phyloP scores from a whole-genome alignment of 306 rosid species.

The Begonia masoniana region DNA sequence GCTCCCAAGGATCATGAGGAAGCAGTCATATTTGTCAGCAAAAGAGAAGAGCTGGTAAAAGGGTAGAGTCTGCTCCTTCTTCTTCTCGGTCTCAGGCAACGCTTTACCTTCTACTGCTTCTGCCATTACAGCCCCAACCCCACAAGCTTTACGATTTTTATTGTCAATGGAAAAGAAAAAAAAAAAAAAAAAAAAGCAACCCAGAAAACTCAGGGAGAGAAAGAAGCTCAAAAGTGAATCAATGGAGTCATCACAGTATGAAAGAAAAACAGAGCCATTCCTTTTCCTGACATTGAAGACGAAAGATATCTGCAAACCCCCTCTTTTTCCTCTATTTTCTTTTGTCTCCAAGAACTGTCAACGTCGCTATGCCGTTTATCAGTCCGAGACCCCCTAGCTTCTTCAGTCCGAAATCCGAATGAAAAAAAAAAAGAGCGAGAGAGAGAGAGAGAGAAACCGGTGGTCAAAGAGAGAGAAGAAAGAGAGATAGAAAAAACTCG shows the following conservation, averaged over 20 bases:
- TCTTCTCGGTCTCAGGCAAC: slow-evolving; percentile 87
- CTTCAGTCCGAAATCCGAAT: not conserved
- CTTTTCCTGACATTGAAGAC: not conserved
- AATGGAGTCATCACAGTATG: not conserved
- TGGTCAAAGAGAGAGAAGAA: slow-evolving; percentile 3
- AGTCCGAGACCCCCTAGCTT: not conserved
- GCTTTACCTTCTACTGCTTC: slow-evolving; percentile 22
- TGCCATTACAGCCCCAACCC: slow-evolving; percentile 7
- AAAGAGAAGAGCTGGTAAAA: slow-evolving; percentile 76
- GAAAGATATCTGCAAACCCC: not conserved
- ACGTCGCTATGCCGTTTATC: not conserved
- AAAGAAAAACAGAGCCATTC: not conserved
- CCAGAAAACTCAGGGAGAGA: not conserved
- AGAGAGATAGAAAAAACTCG: slow-evolving; percentile 4
- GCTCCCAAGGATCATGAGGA: slow-evolving; percentile 73
- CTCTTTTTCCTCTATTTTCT: not conserved
- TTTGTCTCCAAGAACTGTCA: slow-evolving; percentile 3
- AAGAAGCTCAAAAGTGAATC: slow-evolving; percentile 2
- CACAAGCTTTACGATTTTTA: not conserved
- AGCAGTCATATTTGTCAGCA: slow-evolving; percentile 71
- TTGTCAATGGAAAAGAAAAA: not conserved
- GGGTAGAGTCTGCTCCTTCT: slow-evolving; percentile 88
- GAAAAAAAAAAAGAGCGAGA: not conserved
- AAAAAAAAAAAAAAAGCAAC: not conserved
- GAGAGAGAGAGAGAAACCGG: not conserved